These are phyloP conservation scores for Neobulgaria alba DNA, from an alignment of 2,329 filamentous ascomycete genomes.

Conservation along the genomic window DNA sequence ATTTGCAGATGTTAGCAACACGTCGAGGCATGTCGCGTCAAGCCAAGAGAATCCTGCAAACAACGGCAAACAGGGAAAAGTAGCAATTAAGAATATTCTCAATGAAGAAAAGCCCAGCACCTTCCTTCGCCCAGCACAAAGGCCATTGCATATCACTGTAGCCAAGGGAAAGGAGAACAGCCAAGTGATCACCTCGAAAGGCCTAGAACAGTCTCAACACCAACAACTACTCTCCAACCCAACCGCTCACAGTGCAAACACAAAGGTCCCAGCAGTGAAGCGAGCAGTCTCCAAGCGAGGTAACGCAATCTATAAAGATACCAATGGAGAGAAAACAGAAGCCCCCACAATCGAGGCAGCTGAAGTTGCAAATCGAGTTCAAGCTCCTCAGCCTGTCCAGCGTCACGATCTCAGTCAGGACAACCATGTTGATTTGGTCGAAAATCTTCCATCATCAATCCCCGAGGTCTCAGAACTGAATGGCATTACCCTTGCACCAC, in stretches of 20 bases:
- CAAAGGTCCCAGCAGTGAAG: slow-evolving; percentile 30
- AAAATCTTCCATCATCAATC: no score
- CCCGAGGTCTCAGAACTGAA: no score
- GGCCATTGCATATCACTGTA: slow-evolving; percentile 34
- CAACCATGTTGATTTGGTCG: no score
- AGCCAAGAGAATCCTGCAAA: slow-evolving; percentile 49
- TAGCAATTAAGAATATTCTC: slow-evolving; percentile 23
- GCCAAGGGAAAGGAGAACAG: slow-evolving; percentile 13
- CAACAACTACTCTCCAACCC: slow-evolving; percentile 23
- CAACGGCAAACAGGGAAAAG: slow-evolving; percentile 34
- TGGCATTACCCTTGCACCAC: no score
- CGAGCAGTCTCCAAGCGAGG: slow-evolving; percentile 43
- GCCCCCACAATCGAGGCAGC: no score
- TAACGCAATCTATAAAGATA: slow-evolving; percentile 48
- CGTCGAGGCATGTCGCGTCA: slow-evolving; percentile 30
- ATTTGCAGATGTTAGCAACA: slow-evolving; percentile 78
- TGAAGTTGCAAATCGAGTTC: no score
- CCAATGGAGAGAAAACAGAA: no score
- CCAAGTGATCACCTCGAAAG: slow-evolving; percentile 4
- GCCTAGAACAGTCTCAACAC: slow-evolving; percentile 3
- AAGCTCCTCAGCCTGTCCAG: no score
- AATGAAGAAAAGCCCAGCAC: slow-evolving; percentile 35
- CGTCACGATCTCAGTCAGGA: no score
- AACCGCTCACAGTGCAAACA: slow-evolving; percentile 21
- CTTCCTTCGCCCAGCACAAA: slow-evolving; percentile 52